Conservation (phyloP, 352 stramenopile species). For the Phytopythium vexans region DNA sequence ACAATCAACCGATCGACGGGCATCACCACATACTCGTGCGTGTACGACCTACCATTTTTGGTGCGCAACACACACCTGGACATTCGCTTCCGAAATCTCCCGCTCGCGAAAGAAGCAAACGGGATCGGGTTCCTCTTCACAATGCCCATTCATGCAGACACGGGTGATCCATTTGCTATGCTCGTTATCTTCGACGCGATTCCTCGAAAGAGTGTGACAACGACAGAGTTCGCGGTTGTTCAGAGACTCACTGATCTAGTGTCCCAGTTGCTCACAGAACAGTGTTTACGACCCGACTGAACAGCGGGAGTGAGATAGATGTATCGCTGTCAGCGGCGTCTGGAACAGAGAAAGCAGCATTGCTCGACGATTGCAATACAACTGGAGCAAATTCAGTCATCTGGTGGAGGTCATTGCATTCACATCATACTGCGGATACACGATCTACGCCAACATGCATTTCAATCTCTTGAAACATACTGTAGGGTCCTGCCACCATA, state of each 20-base stretch:
- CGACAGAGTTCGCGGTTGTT: conserved; percentile 57
- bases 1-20: not conserved
- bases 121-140: conserved; percentile 41
- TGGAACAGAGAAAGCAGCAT: too few relatives aligned
- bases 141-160: conserved; percentile 21
- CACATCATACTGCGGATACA: too few relatives aligned
- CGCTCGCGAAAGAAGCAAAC: conserved; percentile 13
- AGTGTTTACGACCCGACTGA: too few relatives aligned
- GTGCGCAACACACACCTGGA: conserved; percentile 40
- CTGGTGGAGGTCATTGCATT: too few relatives aligned
- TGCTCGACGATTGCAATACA: too few relatives aligned
- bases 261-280: not conserved
- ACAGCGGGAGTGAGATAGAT: too few relatives aligned
- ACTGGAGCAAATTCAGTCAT: too few relatives aligned
- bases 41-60: conserved; percentile 28
- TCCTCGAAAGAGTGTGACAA: conserved; percentile 37
- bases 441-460: too few relatives aligned
- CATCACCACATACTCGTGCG: not conserved
- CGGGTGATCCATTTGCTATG: conserved; percentile 24
- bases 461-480: too few relatives aligned
- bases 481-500: too few relatives aligned
- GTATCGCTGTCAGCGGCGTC: too few relatives aligned
- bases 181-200: conserved; percentile 40
- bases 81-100: conserved; percentile 45
- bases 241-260: conserved; percentile 23